These are phyloP conservation scores for Lithospermum erythrorhizon DNA, from an alignment of 257 asterid genomes.

Conservation along the genomic window DNA sequence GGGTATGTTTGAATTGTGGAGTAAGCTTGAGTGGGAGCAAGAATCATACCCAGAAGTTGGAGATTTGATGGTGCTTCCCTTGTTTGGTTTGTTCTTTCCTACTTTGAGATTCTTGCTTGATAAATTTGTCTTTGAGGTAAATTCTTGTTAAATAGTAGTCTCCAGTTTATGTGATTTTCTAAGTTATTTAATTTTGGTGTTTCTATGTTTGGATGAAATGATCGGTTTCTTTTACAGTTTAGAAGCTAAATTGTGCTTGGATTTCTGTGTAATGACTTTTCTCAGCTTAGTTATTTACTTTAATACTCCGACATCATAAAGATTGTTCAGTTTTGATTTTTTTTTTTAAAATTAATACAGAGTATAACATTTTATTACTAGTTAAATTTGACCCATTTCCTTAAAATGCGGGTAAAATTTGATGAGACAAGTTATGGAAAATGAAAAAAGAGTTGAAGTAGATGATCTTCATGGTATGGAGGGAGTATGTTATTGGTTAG, in stretches of 20 bases:
- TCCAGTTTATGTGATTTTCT: neutral
- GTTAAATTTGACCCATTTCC: no score
- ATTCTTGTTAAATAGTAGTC: neutral
- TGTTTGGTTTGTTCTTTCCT: slow-evolving; percentile 65
- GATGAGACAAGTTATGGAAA: no score
- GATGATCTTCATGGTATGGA: no score
- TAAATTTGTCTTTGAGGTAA: slow-evolving; percentile 83
- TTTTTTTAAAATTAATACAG: no score
- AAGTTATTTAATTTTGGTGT: neutral
- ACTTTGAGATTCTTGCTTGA: slow-evolving; percentile 73
- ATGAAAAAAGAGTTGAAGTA: no score
- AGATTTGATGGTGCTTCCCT: slow-evolving; percentile 66
- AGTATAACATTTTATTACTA: no score
- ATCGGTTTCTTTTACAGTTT: neutral
- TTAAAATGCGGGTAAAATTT: no score
- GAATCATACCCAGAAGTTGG: slow-evolving; percentile 69
- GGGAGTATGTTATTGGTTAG: no score
- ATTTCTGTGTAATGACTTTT: neutral
- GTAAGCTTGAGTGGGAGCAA: slow-evolving; percentile 51
- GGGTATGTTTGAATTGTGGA: slow-evolving; percentile 40
- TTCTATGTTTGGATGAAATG: slow-evolving; percentile 1
- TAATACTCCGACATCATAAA: no score
- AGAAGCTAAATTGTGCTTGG: neutral
- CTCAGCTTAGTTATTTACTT: no score
- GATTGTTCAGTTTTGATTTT: no score